Evolutionary conservation across 2,329 filamentous ascomycete genomes (phyloP), one percentile per base, ranked within the genome.

Genomic region (Colletotrichum tanaceti): DNA sequence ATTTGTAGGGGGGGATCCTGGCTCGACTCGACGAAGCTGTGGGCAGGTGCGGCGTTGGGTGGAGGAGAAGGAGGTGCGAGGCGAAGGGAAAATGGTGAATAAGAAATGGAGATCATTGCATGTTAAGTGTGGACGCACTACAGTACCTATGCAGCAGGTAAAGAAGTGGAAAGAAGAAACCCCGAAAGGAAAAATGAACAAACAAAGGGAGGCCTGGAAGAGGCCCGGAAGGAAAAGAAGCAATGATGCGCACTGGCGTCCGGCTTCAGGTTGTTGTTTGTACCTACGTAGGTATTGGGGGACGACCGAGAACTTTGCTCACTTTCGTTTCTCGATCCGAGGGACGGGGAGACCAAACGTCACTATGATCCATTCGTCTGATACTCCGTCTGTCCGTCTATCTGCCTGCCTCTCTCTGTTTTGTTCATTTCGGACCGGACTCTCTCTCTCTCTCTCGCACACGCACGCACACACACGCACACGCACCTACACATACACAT

Each of bases 181-280:
- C n/a, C n/a, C n/a, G n/a, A 0, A 16, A 32, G 9, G 2, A 16
- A 4, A 22, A 7, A 5, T 18, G 43, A 38, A 38, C 7, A 16
- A 20, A 9, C 41, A 32, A 18, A 49, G 9, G 10, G 9, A 3
- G 9, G 32, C 9, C 28, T 24, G 28, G 28, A 39, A 58, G 10
- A 38, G 7, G 16, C 28, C 7, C 3, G 11, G 41, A 58, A 47
- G 35, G 20, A 11, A 24, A 41, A 24, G 55, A 47, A 58, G 55
- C 55, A 58, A 58, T 43, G 43, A 58, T 58, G 43, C 57, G 32
- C 11, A 24, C 57, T 5, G 35, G 38, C 39, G 13, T 43, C 22
- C 38, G n/a, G 53, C 28, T 32, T 35, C 49, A 41, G 53, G 22
- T 55, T 59, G 44, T 59, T 59, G 57, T n/a, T 58, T 24, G 55